These are phyloP conservation scores for Juncus effusus DNA, from an alignment of 176 grass and related monocot species.

Conservation along the genomic window DNA sequence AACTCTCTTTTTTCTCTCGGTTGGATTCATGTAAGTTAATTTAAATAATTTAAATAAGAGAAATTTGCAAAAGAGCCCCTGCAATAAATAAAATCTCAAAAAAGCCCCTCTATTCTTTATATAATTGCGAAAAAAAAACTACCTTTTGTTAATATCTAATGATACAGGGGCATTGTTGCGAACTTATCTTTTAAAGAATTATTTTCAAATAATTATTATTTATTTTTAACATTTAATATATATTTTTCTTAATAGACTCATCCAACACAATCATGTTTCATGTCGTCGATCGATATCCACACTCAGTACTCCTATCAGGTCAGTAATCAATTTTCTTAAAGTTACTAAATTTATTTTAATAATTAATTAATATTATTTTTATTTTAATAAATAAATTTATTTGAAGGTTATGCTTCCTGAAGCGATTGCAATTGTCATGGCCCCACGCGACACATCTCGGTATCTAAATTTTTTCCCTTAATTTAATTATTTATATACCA, in stretches of 20 bases:
- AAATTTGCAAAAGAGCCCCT: too few relatives aligned
- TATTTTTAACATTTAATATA: not conserved
- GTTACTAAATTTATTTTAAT: not conserved
- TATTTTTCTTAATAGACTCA: slow-evolving; percentile 38
- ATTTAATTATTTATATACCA: slow-evolving; percentile 2
- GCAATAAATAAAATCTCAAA: too few relatives aligned
- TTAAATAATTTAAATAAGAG: not conserved
- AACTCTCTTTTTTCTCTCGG: slow-evolving; percentile 53
- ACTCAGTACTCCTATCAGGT: slow-evolving; percentile 59
- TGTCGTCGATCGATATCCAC: slow-evolving; percentile 58
- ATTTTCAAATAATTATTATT: slow-evolving; percentile 5
- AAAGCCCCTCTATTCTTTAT: not conserved
- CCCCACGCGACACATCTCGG: slow-evolving; percentile 46
- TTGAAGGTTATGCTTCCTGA: slow-evolving; percentile 53
- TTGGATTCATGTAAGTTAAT: slow-evolving; percentile 51
- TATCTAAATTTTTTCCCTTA: slow-evolving; percentile 1
- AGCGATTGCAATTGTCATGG: slow-evolving; percentile 63
- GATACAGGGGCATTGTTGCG: too few relatives aligned
- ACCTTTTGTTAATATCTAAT: not conserved
- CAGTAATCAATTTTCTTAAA: slow-evolving; percentile 14
- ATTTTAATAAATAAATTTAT: slow-evolving; percentile 16
- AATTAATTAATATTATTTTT: not conserved
- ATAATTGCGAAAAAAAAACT: not conserved
- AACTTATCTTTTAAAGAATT: too few relatives aligned
- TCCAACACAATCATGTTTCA: slow-evolving; percentile 57